These are phyloP conservation scores for Ochetophila trinervis DNA, from an alignment of 306 rosid species.

Conservation along the genomic window DNA sequence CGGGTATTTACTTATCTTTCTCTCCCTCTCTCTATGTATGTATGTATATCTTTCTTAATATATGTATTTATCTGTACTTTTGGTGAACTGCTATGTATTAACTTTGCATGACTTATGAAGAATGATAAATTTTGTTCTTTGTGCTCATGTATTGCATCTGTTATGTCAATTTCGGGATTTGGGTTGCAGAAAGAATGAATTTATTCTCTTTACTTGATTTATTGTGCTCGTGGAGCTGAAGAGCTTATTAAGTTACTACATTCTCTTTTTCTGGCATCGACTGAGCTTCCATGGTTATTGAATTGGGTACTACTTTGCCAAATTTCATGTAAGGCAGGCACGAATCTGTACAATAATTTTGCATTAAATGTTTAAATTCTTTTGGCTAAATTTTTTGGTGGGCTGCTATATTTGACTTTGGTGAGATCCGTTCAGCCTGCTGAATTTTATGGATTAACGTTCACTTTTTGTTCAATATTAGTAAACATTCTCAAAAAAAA, in stretches of 20 bases:
- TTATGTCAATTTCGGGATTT: background rate
- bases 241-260: background rate
- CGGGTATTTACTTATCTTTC: conserved; percentile 23
- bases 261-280: no score
- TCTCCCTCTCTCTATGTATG: background rate
- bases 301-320: no score
- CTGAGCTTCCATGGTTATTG: no score
- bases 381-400: background rate
- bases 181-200: background rate
- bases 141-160: background rate
- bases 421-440: background rate
- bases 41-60: background rate
- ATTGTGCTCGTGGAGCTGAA: background rate
- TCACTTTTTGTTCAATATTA: background rate
- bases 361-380: no score
- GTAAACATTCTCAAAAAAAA: no score
- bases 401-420: background rate
- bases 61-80: background rate
- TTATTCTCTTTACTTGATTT: no score
- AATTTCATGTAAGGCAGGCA: no score
- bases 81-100: background rate
- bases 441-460: background rate
- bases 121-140: background rate
- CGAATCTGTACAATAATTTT: no score
- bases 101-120: conserved; percentile 2